Evolutionary conservation across 441 rosid genomes (phyloP).

Genomic region (Gossypium laxum): DNA sequence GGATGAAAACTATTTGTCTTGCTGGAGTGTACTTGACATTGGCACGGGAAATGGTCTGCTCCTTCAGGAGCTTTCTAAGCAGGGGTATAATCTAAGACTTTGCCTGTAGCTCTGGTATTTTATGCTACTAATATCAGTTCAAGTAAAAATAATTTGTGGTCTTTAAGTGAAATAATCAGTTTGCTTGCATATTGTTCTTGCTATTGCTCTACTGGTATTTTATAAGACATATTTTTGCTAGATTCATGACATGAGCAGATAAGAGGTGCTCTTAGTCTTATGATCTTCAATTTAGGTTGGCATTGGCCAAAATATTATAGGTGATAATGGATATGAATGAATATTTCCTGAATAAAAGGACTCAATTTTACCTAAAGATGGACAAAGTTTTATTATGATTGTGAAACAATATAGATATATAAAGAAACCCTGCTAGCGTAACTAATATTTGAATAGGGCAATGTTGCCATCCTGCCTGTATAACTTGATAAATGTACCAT

Average conservation of each 20-base stretch:
- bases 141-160: background rate
- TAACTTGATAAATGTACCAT: background rate
- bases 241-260: background rate
- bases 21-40: slow-evolving; percentile 84
- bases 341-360: background rate
- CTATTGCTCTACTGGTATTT: background rate
- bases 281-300: background rate
- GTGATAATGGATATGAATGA: background rate
- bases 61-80: slow-evolving; percentile 88
- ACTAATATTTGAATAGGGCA: background rate
- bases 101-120: slow-evolving; percentile 25
- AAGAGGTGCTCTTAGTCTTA: background rate
- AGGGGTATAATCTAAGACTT: slow-evolving; percentile 53
- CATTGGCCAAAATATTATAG: background rate
- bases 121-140: background rate
- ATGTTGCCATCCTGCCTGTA: background rate
- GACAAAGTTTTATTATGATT: background rate
- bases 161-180: background rate
- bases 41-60: slow-evolving; percentile 95
- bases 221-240: background rate
- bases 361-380: background rate
- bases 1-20: slow-evolving; percentile 45
- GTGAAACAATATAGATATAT: background rate
- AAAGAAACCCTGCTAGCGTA: background rate
- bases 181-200: background rate